phyloP scores from a whole-genome alignment of 129 eudicot genomes.

The Cynara cardunculus region DNA sequence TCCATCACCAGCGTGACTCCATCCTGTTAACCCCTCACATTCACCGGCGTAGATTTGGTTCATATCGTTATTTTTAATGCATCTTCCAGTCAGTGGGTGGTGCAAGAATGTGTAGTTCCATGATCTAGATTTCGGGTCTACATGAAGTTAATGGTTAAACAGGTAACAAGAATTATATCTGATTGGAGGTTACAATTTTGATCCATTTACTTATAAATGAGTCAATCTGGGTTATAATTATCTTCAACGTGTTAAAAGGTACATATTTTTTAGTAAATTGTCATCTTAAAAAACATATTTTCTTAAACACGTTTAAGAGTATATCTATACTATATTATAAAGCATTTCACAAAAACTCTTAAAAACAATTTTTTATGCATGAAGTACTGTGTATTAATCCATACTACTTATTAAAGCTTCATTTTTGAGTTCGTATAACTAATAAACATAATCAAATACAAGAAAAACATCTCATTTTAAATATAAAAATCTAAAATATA shows the following conservation, averaged over 20 bases:
- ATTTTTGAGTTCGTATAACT: no score
- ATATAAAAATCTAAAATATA: no score
- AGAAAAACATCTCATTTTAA: no score
- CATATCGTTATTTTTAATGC: conserved; percentile 20
- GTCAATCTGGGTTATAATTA: not conserved
- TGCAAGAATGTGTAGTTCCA: conserved; percentile 30
- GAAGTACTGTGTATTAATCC: no score
- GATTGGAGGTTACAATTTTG: not conserved
- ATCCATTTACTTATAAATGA: not conserved
- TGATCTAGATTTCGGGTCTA: conserved; percentile 41
- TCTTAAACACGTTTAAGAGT: no score
- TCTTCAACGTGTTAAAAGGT: not conserved
- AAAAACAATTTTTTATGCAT: no score
- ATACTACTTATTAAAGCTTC: no score
- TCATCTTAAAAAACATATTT: not conserved
- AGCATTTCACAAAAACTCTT: no score
- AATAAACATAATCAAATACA: no score
- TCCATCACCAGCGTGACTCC: conserved; percentile 30
- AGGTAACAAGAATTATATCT: not conserved
- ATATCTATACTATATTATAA: no score
- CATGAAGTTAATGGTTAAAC: not conserved
- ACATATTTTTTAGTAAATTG: not conserved
- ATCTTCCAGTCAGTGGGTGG: conserved; percentile 49
- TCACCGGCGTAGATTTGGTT: conserved; percentile 25
- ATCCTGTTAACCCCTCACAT: conserved; percentile 27